Evolutionary conservation across 2,329 filamentous ascomycete species (phyloP), one percentile per base, ranked within the genome.

Genomic region (Xylaria sp.): DNA sequence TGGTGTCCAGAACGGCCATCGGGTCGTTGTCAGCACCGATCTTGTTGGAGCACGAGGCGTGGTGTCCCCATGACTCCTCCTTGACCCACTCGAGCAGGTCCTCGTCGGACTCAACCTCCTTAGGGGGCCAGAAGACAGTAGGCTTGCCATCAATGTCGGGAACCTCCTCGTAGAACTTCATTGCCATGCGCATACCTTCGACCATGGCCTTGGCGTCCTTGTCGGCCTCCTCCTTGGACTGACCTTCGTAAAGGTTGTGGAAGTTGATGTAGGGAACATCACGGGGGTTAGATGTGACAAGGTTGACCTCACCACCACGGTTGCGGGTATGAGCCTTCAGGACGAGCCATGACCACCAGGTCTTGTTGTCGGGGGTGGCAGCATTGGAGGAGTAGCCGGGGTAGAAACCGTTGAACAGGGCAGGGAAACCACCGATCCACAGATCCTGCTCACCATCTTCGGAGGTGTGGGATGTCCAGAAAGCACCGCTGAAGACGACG

Each of bases 251-350:
- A 74, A 85, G 88, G 72, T 81, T 88, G 73, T 86, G 84, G 77
- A 87, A 90, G 57, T 78, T 77, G 67, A 91, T 89, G 4, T 82
- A 71, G 0, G 89, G 89, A 2, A 80, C 76, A 55, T 90, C 88
- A 0, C 84, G 82, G 0, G 89, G 88, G 70, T 91, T 83, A 0
- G 83, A 75, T 0, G 84, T 88, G 13, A 78, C 78, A 2, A 92
- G 81, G 3, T 74, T 81, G 8, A 92, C 88, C 1, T 80, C 83
- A 3, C 90, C 90, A 8, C 82, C 83, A 1, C 69, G 77, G 64
- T 91, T 88, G 60, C 81, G 81, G 0, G 83, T 78, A 70, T 86
- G 85, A 2, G 83, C 81, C 73, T 88, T 87, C n/a, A 87, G 77
- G 15, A 80, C 78, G 23, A 74, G 71, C 77, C 77, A 80, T 10